Conservation (phyloP, 140 eudicot genomes). For the Erigeron philadelphicus region DNA sequence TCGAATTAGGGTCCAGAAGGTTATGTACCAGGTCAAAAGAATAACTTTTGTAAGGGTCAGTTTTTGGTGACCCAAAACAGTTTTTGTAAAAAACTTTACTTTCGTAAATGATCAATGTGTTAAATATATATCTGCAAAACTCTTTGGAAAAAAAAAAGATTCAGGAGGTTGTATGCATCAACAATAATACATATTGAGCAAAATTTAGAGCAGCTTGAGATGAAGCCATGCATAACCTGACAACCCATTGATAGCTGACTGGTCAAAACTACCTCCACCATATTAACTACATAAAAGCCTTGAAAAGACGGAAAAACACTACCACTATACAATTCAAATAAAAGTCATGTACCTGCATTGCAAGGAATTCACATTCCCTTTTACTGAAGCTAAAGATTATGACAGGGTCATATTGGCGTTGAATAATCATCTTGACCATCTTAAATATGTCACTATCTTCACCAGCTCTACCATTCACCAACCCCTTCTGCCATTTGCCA, state of each 20-base stretch:
- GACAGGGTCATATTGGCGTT: conserved; percentile 97
- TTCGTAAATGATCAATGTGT: background rate
- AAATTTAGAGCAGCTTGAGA: background rate
- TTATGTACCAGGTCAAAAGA: background rate
- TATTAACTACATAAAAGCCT: too few relatives aligned
- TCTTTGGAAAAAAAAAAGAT: background rate
- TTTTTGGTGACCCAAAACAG: background rate
- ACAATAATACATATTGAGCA: background rate
- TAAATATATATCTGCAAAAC: background rate
- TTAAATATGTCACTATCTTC: conserved; percentile 97
- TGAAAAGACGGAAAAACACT: background rate
- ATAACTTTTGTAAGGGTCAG: background rate
- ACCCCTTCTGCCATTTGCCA: conserved; percentile 82
- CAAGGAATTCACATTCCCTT: conserved; percentile 96
- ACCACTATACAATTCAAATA: background rate
- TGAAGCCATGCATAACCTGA: background rate
- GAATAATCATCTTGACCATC: conserved; percentile 95
- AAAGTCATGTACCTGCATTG: conserved; percentile 72
- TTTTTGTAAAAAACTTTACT: background rate
- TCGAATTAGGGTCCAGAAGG: background rate
- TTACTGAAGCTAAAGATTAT: conserved; percentile 94
- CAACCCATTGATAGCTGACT: background rate
- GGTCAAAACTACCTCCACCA: background rate
- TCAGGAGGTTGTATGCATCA: background rate
- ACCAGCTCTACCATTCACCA: conserved; percentile 71